Base-by-base conservation (phyloP, 331 rosid genomes). In the Cydonia oblonga region DNA sequence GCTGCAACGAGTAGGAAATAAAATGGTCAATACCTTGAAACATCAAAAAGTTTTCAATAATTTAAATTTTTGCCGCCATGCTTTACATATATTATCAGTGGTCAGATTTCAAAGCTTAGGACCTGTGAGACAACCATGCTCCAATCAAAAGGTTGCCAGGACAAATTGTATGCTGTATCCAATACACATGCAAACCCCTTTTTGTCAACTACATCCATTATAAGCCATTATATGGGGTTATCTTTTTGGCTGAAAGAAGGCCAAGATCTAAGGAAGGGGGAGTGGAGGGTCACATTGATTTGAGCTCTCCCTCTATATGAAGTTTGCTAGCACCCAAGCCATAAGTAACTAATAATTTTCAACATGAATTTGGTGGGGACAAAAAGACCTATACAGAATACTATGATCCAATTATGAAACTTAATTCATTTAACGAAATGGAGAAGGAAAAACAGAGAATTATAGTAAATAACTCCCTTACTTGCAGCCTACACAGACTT, bases 1-100 rank as follows among this genome's bases (percentile, higher is more conserved):
- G 87, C 98, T 93, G 97, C 81, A 73, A 81, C 60, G 66, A 59
- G 70, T 56, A 30, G 72, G 53, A 68, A 73, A 52, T 44, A 49
- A 67, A 26, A 20, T 13, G 42, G 59, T 67, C 49, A 13, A 57
- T 57, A 13, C 3, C 46, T 26, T 67, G 40, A 25, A 35, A 12
- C 26, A 64, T 62, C 46, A 33, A 64, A 64, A 4, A 32, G 11
- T 11, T 23, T 6, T 33, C 3, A 64, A 32, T 64, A 64, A 10
- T 10, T 16, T 64, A 56, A 5, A 22, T 22, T 56, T 56, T 22
- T 56, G 0, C 12, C n/a, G 69, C 23, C 69, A 64, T 11, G 5
- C 51, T 33, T 64, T 20, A 64, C 51, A 33, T 33, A 64, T n/a
- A 33, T 15, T 19, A 4, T 30, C 44, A 30, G 2, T 0, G 14